These are phyloP conservation scores for Byssochlamys sp. DNA, from an alignment of 2,329 filamentous ascomycete species.

Conservation along the genomic window DNA sequence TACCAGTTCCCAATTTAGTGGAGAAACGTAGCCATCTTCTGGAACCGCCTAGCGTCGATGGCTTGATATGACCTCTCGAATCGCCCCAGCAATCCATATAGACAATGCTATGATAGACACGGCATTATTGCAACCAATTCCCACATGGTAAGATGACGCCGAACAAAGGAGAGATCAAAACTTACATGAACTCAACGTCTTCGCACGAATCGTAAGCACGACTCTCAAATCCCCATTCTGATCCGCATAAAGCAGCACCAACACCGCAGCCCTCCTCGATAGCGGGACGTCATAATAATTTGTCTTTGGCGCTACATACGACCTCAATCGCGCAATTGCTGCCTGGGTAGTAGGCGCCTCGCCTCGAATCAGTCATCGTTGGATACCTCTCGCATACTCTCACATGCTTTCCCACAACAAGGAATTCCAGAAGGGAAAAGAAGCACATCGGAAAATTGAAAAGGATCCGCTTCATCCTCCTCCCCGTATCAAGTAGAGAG, in stretches of 20 bases:
- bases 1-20: background rate
- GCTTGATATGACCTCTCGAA: background rate
- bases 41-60: background rate
- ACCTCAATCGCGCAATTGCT: slow-evolving; percentile 48
- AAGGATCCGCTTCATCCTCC: background rate
- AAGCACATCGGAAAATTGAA: background rate
- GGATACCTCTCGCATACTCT: background rate
- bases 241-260: slow-evolving; percentile 82
- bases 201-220: slow-evolving; percentile 53
- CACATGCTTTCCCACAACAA: background rate
- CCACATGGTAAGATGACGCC: background rate
- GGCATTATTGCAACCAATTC: background rate
- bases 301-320: slow-evolving; percentile 49
- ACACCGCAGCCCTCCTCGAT: slow-evolving; percentile 67
- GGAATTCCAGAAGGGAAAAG: background rate
- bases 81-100: background rate
- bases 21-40: background rate
- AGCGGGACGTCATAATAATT: slow-evolving; percentile 49
- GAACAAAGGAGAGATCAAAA: slow-evolving; percentile 1
- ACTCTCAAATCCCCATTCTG: slow-evolving; percentile 64
- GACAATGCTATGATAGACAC: background rate
- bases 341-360: slow-evolving; percentile 18
- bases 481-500: background rate
- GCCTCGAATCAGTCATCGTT: background rate
- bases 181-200: slow-evolving; percentile 49